Conservation (phyloP, 257 asterid species). For the Solanum dulcamara region DNA sequence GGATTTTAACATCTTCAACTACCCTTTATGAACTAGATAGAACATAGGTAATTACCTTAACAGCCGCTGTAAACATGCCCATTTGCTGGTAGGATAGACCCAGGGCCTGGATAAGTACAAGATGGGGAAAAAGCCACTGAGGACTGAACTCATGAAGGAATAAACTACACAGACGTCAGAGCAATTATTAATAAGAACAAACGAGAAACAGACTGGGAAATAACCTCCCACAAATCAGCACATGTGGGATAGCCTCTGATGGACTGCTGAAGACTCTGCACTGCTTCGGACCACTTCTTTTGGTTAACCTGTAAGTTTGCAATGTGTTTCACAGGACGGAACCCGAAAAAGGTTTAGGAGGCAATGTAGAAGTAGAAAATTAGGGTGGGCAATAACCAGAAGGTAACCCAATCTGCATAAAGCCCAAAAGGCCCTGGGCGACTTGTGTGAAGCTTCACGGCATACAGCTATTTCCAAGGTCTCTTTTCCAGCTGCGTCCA, state of each 20-base stretch:
- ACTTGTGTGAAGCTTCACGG: conserved; percentile 64
- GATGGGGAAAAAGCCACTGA: conserved; percentile 9
- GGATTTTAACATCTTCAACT: background rate
- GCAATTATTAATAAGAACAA: background rate
- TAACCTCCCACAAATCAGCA: conserved; percentile 96
- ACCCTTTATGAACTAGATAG: background rate
- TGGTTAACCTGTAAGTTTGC: conserved; percentile 49
- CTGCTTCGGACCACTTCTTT: conserved; percentile 87
- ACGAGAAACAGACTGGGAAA: background rate
- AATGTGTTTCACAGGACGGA: background rate
- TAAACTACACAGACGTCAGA: background rate
- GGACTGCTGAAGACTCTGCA: conserved; percentile 84
- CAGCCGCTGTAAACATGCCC: conserved; percentile 98
- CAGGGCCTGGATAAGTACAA: conserved; percentile 38
- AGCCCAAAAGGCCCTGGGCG: conserved; percentile 98
- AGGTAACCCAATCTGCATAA: conserved; percentile 79
- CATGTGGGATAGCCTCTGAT: conserved; percentile 84
- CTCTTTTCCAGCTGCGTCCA: conserved; percentile 64
- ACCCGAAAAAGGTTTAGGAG: background rate
- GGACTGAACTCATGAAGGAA: background rate
- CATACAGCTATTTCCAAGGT: conserved; percentile 74
- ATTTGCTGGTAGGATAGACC: conserved; percentile 87
- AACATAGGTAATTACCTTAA: conserved; percentile 41
- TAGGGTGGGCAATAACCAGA: conserved; percentile 34
- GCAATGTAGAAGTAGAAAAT: background rate